phyloP scores from a whole-genome alignment of 495 filamentous ascomycete genomes.

The Neurospora sp. region DNA sequence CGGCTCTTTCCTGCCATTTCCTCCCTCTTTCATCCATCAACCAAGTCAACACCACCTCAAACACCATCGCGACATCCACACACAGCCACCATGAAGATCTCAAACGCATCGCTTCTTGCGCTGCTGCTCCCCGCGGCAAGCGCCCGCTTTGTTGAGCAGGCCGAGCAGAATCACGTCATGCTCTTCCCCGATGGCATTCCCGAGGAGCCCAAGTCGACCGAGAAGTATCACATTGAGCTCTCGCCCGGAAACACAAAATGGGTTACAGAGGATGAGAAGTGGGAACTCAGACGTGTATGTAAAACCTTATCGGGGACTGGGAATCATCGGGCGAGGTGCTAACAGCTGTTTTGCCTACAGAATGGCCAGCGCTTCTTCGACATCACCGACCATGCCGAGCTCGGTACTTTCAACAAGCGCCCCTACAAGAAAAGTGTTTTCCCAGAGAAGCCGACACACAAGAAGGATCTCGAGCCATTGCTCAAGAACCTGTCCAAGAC shows the following conservation, averaged over 20 bases:
- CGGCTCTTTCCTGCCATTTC: background rate
- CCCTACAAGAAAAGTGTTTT: conserved; percentile 40
- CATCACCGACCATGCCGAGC: conserved; percentile 62
- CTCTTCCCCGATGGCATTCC: conserved; percentile 24
- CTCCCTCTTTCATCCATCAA: background rate
- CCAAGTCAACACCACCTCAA: background rate
- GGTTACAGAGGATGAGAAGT: conserved; percentile 93
- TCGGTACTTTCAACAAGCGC: conserved; percentile 37
- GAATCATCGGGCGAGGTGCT: background rate
- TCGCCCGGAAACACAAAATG: conserved; percentile 71
- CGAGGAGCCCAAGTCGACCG: conserved; percentile 23
- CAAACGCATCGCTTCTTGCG: conserved; percentile 37
- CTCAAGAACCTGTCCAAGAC: conserved; percentile 58
- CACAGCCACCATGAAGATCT: conserved; percentile 23
- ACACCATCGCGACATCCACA: background rate
- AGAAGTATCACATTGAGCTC: conserved; percentile 76
- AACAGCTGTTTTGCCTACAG: conserved; percentile 31
- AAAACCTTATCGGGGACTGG: background rate
- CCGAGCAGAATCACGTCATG: conserved; percentile 31
- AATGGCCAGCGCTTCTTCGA: conserved; percentile 88
- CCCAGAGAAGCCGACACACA: conserved; percentile 55
- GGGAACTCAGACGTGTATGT: conserved; percentile 73
- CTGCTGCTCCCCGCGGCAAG: conserved; percentile 38
- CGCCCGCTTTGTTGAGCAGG: conserved; percentile 42
- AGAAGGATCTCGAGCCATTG: conserved; percentile 56